phyloP scores from a whole-genome alignment of 352 stramenopile genomes.

The Pythium myriotylum region DNA sequence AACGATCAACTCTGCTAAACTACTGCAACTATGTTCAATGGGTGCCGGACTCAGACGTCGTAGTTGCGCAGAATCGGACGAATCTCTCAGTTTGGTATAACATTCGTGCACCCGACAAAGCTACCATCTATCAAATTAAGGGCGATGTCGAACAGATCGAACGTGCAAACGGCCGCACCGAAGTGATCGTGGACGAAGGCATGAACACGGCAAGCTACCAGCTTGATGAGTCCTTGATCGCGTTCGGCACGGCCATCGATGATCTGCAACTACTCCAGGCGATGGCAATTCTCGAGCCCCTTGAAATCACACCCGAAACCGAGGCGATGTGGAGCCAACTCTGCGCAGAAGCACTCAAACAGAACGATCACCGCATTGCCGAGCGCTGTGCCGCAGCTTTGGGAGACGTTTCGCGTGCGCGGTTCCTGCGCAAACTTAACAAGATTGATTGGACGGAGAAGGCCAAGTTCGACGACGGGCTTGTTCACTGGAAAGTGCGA shows the following conservation, averaged over 20 bases:
- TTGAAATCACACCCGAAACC: conserved; percentile 91
- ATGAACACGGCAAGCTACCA: conserved; percentile 93
- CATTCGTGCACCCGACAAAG: conserved; percentile 92
- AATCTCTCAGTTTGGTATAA: conserved; percentile 97
- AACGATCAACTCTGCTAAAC: conserved; percentile 88
- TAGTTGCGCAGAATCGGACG: conserved; percentile 92
- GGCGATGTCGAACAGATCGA: conserved; percentile 96
- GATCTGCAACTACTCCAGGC: conserved; percentile 89
- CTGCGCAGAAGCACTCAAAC: conserved; percentile 76
- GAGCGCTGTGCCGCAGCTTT: conserved; percentile 91
- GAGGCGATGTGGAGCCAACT: conserved; percentile 95
- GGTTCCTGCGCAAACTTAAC: conserved; percentile 90
- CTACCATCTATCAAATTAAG: conserved; percentile 95
- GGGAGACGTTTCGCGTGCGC: conserved; percentile 87
- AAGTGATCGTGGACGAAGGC: conserved; percentile 95
- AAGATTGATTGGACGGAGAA: conserved; percentile 88
- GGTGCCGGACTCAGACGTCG: conserved; percentile 95
- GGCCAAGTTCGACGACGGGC: conserved; percentile 70
- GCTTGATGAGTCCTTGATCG: conserved; percentile 93
- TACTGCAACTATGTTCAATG: conserved; percentile 97
- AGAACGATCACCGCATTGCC: conserved; percentile 90
- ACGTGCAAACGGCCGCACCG: conserved; percentile 89
- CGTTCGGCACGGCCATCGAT: conserved; percentile 93
- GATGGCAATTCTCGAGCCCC: conserved; percentile 92
- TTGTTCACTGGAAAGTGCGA: conserved; percentile 89